Conservation (phyloP, 352 stramenopile genomes). For the Phytophthora rubi region DNA sequence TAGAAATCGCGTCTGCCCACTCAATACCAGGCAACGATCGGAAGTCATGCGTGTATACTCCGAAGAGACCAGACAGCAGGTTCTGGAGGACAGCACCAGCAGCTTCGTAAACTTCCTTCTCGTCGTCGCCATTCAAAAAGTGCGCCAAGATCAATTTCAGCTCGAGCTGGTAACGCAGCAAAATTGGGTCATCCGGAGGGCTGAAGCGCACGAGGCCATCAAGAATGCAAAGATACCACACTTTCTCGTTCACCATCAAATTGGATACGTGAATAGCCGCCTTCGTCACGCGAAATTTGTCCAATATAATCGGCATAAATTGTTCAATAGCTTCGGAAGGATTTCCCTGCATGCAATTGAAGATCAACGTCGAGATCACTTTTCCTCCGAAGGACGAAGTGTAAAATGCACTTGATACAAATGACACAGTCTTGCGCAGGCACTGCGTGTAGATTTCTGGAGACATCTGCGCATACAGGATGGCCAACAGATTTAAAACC, state of each 20-base stretch:
- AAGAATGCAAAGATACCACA: slow-evolving; percentile 68
- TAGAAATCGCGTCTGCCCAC: slow-evolving; percentile 49
- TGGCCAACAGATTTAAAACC: slow-evolving; percentile 63
- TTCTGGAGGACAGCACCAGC: slow-evolving; percentile 52
- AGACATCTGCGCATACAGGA: slow-evolving; percentile 72
- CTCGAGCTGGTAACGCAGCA: slow-evolving; percentile 49
- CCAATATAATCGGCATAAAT: slow-evolving; percentile 53
- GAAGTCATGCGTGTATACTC: slow-evolving; percentile 69
- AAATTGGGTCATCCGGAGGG: slow-evolving; percentile 26
- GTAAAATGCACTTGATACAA: slow-evolving; percentile 69
- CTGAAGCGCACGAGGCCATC: slow-evolving; percentile 59
- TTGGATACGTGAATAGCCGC: slow-evolving; percentile 31
- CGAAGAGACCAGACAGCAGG: slow-evolving; percentile 49
- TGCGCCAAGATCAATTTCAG: slow-evolving; percentile 52
- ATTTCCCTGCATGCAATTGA: slow-evolving; percentile 55
- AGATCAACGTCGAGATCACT: slow-evolving; percentile 60
- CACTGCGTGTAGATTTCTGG: slow-evolving; percentile 61
- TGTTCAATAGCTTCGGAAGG: slow-evolving; percentile 40
- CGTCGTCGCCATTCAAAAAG: slow-evolving; percentile 51
- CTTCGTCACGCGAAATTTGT: slow-evolving; percentile 58
- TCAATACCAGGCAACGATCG: slow-evolving; percentile 56
- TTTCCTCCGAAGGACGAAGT: slow-evolving; percentile 68
- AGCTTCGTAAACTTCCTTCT: slow-evolving; percentile 67
- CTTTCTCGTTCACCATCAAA: slow-evolving; percentile 70
- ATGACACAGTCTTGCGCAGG: slow-evolving; percentile 58